Evolutionary conservation across 768 basidiomycete species (phyloP), one percentile per base, ranked within the genome.

Genomic region (Tephrocybe sp.): DNA sequence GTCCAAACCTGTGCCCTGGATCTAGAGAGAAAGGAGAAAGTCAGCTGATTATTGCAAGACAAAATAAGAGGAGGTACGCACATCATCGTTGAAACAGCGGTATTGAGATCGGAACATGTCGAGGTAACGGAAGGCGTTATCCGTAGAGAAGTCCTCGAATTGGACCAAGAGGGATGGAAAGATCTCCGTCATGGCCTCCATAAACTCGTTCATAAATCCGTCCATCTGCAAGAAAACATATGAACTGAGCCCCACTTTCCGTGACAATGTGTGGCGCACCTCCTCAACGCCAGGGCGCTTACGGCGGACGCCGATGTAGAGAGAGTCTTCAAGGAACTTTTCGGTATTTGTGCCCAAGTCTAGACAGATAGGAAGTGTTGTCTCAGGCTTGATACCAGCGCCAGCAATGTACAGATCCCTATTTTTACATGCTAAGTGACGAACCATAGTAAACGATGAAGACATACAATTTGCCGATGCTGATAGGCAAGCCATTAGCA

Each of bases 331-430:
- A 40, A 87, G 68, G 62, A 79, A 80, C 45, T 71, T 75, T 51
- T 81, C 70, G 36, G 83, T 89, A 67, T 90, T 87, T 10, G 89
- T 90, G 16, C 89, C 89, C 36, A 90, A 74, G 67, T 90, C 88
- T 46, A 85, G 73, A 53, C 82, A 82, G 48, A 87, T 83, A 11
- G 86, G 86, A 13, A 88, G 66, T 11, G 79, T 78, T 12, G 74
- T 78, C 19, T 60, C 60, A 10, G 83, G 78, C 48, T 74, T 75
- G 51, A 82, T 79, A 17, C 87, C 87, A 14, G 85, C 87, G 12
- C 82, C 85, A 5, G 81, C 86, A 51, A 88, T 74, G 62, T 89
- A 89, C 17, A 89, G 71, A 53, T 82, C 80, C 50, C 80, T 82
- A 49, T n/a, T 43, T 32, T 16, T 17, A 0, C 26, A 14, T 5